These are phyloP conservation scores for Akebia trifoliata DNA, from an alignment of 164 flowering plant species.

Conservation along the genomic window DNA sequence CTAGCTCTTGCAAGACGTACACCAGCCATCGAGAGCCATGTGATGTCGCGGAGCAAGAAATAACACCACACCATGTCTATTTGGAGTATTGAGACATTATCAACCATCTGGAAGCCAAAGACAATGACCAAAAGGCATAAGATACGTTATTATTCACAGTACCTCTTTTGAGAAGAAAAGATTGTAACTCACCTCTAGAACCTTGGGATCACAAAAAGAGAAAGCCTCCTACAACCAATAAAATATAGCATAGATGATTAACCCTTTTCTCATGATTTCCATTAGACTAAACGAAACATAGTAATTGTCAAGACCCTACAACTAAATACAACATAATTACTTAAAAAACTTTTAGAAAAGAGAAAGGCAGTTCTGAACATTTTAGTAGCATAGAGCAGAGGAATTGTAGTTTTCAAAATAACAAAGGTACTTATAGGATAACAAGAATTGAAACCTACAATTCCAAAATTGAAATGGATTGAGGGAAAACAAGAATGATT, in stretches of 20 bases:
- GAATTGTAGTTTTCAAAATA: no score
- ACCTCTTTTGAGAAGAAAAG: background rate
- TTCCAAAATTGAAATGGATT: no score
- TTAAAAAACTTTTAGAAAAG: no score
- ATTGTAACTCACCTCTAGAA: conserved; percentile 54
- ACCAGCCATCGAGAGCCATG: conserved; percentile 80
- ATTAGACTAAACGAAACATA: background rate
- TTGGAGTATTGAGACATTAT: conserved; percentile 86
- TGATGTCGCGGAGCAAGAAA: conserved; percentile 86
- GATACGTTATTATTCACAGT: background rate
- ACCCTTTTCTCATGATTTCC: background rate
- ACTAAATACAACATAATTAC: no score
- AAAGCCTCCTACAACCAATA: conserved; percentile 77
- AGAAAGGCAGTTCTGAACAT: background rate
- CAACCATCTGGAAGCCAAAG: conserved; percentile 50
- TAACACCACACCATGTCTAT: conserved; percentile 98
- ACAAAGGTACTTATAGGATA: no score
- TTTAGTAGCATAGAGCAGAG: no score
- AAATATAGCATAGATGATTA: conserved; percentile 2
- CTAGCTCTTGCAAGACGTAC: conserved; percentile 75
- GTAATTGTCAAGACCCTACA: background rate
- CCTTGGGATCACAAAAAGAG: conserved; percentile 70
- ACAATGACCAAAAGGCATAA: conserved; percentile 4
- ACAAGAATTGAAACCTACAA: no score
- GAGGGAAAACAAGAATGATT: no score